Conservation (phyloP, 345 rosid species). For the Eucalyptus marginata region DNA sequence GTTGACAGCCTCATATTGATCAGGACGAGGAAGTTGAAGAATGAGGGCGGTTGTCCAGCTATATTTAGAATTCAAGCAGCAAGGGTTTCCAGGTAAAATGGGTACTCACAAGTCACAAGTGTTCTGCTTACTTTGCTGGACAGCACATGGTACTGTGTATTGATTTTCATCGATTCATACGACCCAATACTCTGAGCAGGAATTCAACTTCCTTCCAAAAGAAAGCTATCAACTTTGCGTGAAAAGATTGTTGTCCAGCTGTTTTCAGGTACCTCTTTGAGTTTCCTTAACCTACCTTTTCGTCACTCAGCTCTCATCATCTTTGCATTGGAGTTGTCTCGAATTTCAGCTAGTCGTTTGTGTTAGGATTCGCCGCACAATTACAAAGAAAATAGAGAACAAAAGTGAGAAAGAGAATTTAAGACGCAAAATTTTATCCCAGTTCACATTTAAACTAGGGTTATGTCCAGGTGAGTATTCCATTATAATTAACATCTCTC, state of each 20-base stretch:
- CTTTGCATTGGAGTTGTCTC: neutral
- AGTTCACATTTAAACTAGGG: too few relatives aligned
- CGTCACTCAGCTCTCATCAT: neutral
- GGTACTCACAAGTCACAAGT: neutral
- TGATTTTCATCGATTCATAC: conserved; percentile 6
- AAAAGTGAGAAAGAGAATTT: too few relatives aligned
- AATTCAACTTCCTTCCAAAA: conserved; percentile 5
- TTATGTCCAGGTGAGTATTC: too few relatives aligned
- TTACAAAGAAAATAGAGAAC: too few relatives aligned
- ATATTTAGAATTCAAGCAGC: neutral
- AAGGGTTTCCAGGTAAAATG: neutral
- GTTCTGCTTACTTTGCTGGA: neutral
- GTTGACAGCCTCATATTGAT: neutral
- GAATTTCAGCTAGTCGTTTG: neutral
- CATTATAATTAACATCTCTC: too few relatives aligned
- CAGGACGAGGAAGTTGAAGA: neutral
- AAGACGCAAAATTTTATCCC: too few relatives aligned
- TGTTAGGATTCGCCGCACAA: too few relatives aligned
- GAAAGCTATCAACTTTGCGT: conserved; percentile 19
- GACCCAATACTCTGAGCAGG: conserved; percentile 7
- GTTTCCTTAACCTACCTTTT: neutral
- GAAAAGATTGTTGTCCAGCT: conserved; percentile 46
- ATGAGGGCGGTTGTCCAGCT: neutral
- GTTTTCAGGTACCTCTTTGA: conserved; percentile 31
- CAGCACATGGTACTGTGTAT: neutral